Percentiles rank a stretch among this genome's conserved stretches.
These are phyloP conservation scores for Verticillium albo-atrum DNA, from an alignment of 2,329 filamentous ascomycete species.

Conservation along the genomic window DNA sequence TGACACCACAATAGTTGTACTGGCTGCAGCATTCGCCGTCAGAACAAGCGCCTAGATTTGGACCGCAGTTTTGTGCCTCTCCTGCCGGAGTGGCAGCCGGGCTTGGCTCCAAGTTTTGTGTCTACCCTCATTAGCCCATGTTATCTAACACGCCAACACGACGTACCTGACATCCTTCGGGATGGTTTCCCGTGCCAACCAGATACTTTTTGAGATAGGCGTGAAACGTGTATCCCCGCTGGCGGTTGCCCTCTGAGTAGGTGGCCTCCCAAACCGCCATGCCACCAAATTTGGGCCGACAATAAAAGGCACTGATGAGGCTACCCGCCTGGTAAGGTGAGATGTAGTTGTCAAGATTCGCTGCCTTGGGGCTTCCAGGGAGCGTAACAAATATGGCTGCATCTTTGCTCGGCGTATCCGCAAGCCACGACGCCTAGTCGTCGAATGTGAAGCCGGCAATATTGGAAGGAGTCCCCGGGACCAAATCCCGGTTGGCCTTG, in stretches of 20 bases:
- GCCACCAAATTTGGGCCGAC: conserved; percentile 19
- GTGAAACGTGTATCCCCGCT: background rate
- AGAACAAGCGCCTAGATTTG: conserved; percentile 2
- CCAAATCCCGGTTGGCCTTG: conserved; percentile 19
- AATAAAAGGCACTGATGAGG: conserved; percentile 21
- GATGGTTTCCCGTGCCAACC: background rate
- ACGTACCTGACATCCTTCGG: background rate
- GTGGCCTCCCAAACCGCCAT: conserved; percentile 26
- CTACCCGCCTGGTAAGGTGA: conserved; percentile 11
- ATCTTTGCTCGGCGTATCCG: conserved; percentile 16
- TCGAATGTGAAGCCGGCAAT: conserved; percentile 23
- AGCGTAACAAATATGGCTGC: conserved; percentile 25
- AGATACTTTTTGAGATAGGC: conserved; percentile 1
- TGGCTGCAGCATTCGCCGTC: conserved; percentile 12
- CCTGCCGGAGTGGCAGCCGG: background rate
- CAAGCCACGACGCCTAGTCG: conserved; percentile 20
- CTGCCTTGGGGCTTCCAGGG: conserved; percentile 19
- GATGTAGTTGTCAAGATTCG: conserved; percentile 17
- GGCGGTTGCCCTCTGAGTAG: conserved; percentile 7
- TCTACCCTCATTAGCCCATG: background rate
- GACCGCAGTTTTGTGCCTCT: conserved; percentile 2
- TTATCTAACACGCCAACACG: background rate
- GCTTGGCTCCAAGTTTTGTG: background rate
- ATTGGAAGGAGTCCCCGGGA: conserved; percentile 12
- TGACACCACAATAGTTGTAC: conserved; percentile 12